Evolutionary conservation across 2,329 filamentous ascomycete species (phyloP).

Genomic region (Nakataea oryzae): DNA sequence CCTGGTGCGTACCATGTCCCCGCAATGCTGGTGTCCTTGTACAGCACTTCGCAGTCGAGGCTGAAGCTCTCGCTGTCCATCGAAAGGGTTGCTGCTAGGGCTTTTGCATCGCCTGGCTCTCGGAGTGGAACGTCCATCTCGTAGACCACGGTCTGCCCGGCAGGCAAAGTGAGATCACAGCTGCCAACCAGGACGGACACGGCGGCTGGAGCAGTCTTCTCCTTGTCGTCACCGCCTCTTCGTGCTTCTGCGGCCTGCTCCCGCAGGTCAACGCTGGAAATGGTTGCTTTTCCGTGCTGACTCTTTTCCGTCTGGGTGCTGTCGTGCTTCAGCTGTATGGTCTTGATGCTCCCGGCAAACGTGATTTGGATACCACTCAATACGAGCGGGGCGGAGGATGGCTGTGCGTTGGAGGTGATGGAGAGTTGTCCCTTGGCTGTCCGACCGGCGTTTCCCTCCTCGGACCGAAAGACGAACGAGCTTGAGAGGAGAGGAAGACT

Average conservation of each 20-base stretch:
- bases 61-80: conserved; percentile 57
- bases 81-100: conserved; percentile 51
- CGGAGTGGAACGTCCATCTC: conserved; percentile 64
- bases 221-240: conserved; percentile 5
- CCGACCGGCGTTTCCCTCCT: conserved; percentile 52
- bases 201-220: neutral
- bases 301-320: conserved; percentile 10
- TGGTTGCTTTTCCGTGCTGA: neutral
- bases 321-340: conserved; percentile 40
- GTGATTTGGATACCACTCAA: conserved; percentile 41
- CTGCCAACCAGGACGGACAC: conserved; percentile 25
- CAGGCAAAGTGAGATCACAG: conserved; percentile 53
- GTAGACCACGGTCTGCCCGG: conserved; percentile 60
- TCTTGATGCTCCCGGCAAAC: conserved; percentile 48
- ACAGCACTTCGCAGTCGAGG: conserved; percentile 53
- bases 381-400: conserved; percentile 37
- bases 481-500: conserved; percentile 18
- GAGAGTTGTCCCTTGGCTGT: conserved; percentile 45
- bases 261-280: conserved; percentile 14
- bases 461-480: conserved; percentile 44
- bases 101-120: conserved; percentile 69
- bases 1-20: conserved; percentile 38
- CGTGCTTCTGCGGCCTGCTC: conserved; percentile 10
- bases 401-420: conserved; percentile 45
- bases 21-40: conserved; percentile 29